These are phyloP conservation scores for Dipteronia sinensis DNA, from an alignment of 345 rosid genomes.

Conservation along the genomic window DNA sequence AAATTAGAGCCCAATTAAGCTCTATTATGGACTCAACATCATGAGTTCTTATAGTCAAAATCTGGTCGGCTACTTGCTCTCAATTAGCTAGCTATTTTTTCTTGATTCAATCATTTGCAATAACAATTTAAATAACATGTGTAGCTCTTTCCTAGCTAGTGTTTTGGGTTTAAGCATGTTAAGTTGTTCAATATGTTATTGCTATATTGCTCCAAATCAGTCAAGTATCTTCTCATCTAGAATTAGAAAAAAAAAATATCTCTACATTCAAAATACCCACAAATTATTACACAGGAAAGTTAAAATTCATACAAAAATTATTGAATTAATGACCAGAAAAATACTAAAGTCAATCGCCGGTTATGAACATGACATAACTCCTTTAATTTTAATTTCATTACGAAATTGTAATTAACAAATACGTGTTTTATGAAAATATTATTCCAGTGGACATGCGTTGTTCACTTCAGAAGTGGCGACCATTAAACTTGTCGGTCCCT, in stretches of 20 bases:
- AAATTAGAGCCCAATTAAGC: slow-evolving; percentile 9
- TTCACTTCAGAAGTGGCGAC: no score
- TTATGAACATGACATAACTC: no score
- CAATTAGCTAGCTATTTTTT: slow-evolving; percentile 1
- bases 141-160: not conserved
- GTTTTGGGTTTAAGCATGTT: not conserved
- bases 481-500: no score
- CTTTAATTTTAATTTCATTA: no score
- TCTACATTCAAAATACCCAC: not conserved
- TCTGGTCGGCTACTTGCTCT: slow-evolving; percentile 17
- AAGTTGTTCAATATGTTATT: not conserved
- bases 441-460: no score
- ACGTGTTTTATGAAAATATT: no score
- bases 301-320: no score
- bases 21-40: slow-evolving; percentile 11
- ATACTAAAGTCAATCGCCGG: no score
- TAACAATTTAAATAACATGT: slow-evolving; percentile 2
- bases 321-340: no score
- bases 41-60: not conserved
- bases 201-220: not conserved
- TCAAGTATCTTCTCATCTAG: slow-evolving; percentile 4
- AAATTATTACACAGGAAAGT: not conserved
- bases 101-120: slow-evolving; percentile 16
- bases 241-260: not conserved
- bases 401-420: no score